Percentiles rank a stretch among this genome's conserved stretches.
These are phyloP conservation scores for Penicillium brevicompactum DNA, from an alignment of 2,329 filamentous ascomycete species.

Conservation along the genomic window DNA sequence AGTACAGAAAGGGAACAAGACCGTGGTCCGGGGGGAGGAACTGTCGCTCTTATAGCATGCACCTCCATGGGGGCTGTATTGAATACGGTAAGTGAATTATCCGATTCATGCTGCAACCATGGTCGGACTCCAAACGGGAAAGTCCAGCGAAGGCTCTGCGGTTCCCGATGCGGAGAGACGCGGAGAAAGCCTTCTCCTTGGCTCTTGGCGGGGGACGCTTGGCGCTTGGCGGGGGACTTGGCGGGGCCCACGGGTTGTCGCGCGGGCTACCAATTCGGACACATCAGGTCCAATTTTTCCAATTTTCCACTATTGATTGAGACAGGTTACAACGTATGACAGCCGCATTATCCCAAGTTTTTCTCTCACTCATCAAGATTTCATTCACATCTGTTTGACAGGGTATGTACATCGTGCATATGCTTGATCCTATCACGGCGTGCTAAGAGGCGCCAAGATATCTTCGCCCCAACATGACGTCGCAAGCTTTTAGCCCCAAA, in stretches of 20 bases:
- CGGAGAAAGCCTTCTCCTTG: neutral
- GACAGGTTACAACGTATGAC: too few species aligned
- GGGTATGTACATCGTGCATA: neutral
- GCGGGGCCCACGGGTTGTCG: neutral
- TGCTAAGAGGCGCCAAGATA: neutral
- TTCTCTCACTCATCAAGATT: neutral
- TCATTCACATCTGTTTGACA: neutral
- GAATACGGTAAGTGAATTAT: constrained; percentile 1
- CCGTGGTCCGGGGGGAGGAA: neutral
- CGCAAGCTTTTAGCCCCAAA: neutral
- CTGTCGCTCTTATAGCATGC: constrained; percentile 9
- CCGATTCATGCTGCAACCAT: neutral
- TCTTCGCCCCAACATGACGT: neutral
- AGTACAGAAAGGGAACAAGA: neutral
- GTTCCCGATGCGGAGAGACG: constrained; percentile 5
- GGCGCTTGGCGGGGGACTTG: neutral
- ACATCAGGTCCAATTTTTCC: neutral
- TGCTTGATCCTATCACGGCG: neutral
- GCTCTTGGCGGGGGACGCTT: neutral
- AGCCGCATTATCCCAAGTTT: neutral
- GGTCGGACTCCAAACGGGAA: constrained; percentile 3
- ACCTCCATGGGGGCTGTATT: neutral
- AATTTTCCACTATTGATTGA: neutral
- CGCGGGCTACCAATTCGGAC: neutral
- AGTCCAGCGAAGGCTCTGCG: constrained; percentile 10